Evolutionary conservation across 331 rosid species (phyloP), one percentile per base, ranked within the genome.

Genomic region (Erythrophleum ivorense): DNA sequence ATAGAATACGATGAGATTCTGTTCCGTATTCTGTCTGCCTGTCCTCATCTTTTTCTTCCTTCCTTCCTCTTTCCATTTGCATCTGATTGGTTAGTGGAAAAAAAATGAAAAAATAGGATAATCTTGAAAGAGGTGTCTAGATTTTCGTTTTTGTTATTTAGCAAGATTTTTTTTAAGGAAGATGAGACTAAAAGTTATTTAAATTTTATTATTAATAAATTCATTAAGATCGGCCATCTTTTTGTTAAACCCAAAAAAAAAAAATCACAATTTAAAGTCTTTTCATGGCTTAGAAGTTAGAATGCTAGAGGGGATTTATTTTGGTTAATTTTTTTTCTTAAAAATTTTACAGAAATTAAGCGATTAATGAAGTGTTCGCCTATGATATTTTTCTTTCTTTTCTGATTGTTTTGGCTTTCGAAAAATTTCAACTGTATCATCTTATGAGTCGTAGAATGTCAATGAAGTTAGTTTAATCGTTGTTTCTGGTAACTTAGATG

Each of bases 81-180:
- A 34, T 84, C 13, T 77, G 74, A 80, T 83, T 82, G 84, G 80
- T 77, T 50, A 48, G 70, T 21, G 78, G 81, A 60, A 34, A 73
- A 40, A 24, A 24, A 24, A 29, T 38, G 12, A 29, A 62, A 62
- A 5, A 64, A 40, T 45, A 12, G 41, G 49, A 43, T 10, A 36
- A n/a, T 50, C 55, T 77, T 34, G 31, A 29, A 29, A 29, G n/a
- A 41, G 18, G 29, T 16, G 63, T 31, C 8, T 49, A 14, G 48
- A 79, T 79, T 29, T 8, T 66, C 38, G 0, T 40, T 54, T 54
- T 79, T 55, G 33, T 71, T 38, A 7, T 86, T 66, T 69, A 64
- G 53, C 38, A 79, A 48, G 62, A 64, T 19, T 48, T 80, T 67
- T 77, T 36, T 78, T 71, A 54, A 15, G 69, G 14, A 34, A 63